Base-by-base conservation (phyloP, 1,284 basidiomycete species). In the Tilletiopsis washingtonensis region DNA sequence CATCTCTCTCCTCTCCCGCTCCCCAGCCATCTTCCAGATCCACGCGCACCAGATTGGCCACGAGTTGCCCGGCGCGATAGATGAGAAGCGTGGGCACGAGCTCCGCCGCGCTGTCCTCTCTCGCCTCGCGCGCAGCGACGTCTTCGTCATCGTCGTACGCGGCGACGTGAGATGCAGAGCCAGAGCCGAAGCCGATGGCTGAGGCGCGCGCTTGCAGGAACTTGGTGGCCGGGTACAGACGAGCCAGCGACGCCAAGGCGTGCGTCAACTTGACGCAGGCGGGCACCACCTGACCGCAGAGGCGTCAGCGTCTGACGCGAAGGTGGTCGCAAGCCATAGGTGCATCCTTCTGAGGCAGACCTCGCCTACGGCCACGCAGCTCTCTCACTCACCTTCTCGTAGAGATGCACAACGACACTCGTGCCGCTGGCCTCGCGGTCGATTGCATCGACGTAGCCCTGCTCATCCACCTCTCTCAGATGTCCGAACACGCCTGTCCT, bases 331-430 rank as follows among this genome's bases (percentile, higher is more conserved):
- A 4, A 37, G 52, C 17, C 24, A 40, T 2, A 47, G 43, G 43
- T 15, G 43, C 21, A 9, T 2, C 15, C 9, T 41, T 11, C 40
- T 14, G 15, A 12, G 20, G 40, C 25, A 37, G 3, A 41, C 29
- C 12, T 45, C 34, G n/a, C n/a, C n/a, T n/a, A n/a, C n/a, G n/a
- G n/a, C n/a, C n/a, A n/a, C n/a, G n/a, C n/a, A n/a, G n/a, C n/a
- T n/a, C n/a, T n/a, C n/a, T n/a, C 15, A 41, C 55, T 51, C 48
- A 58, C 65, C 39, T 58, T 64, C 12, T 54, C 57, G 50, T 69
- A 69, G 47, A 69, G 61, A 40, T 69, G 66, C 3, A 67, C 61
- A 12, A 69, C 61, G 23, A 69, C 49, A 25, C 56, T 47, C 15
- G 55, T 53, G n/a, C 25, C 36, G 5, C 39, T 14, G 11, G 54